Evolutionary conservation across 768 basidiomycete species (phyloP), one percentile per base, ranked within the genome.

Genomic region (Boletus coccyginus): DNA sequence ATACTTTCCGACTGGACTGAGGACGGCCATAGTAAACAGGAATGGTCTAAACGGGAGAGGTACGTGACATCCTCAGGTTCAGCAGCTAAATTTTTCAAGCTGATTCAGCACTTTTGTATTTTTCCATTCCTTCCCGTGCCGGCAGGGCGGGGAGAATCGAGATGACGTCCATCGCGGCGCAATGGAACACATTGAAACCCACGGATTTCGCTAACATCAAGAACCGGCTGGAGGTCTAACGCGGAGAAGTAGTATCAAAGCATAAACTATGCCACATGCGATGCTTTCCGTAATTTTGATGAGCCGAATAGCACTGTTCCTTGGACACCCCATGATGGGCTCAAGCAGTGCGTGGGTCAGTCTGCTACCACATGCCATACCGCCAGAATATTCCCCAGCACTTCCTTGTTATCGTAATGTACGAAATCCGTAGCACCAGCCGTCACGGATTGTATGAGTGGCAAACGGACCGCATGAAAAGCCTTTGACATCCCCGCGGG

Each of bases 1-100:
- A 58, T 74, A 50, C 62, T 83, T 51, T 69, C 74, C 59, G 75
- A 67, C 50, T 87, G 86, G 86, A 71, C 71, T 60, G 77, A 80
- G 60, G 77, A 75, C 33, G 86, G 85, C 7, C 64, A 66, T 59
- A 64, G 75, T 58, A 76, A 76, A 62, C 70, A 69, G 50, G 86
- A 87, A 62, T 87, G 86, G 86, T 69, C 75, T 39, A 80, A 76
- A 69, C 81, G 80, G 66, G 81, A 83, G 56, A 78, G 77, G 86
- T 73, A 56, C 24, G 63, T 55, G 46, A 47, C 14, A 10, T 17
- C 72, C n/a, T 60, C 72, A 76, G 67, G 43, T 42, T 24, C 58
- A 17, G 38, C 44, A 13, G 57, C 53, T 33, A 43, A 39, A 33
- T 53, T 51, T 46, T 42, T 51, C 50, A 16, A 21, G 41, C 56